Percentiles rank a stretch among this genome's conserved stretches.
Evolutionary conservation across 2,329 filamentous ascomycete species (phyloP).

Genomic region (Incumbomyces delicatus): DNA sequence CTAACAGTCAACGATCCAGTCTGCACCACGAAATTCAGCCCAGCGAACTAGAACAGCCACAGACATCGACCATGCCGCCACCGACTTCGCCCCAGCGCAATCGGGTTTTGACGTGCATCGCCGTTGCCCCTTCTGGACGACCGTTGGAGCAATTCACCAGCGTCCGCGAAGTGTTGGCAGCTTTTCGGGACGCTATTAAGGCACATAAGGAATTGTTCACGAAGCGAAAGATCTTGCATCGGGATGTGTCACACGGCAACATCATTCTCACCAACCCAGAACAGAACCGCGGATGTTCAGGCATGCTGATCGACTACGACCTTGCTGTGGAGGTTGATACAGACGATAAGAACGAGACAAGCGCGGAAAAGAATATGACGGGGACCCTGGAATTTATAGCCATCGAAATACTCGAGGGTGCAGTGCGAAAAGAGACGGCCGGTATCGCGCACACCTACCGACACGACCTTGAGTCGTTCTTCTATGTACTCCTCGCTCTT

Average conservation of each 20-base stretch:
- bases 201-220: constrained; percentile 30
- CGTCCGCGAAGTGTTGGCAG: constrained; percentile 26
- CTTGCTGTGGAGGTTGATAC: constrained; percentile 22
- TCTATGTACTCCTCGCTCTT: neutral
- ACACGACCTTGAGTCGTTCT: too few relatives aligned
- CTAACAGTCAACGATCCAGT: neutral
- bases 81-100: constrained; percentile 20
- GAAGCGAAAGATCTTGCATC: constrained; percentile 28
- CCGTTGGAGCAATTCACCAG: constrained; percentile 23
- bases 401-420: too few relatives aligned
- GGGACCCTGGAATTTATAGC: constrained; percentile 1
- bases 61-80: constrained; percentile 1
- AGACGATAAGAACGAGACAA: neutral
- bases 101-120: constrained; percentile 24
- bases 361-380: neutral
- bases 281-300: constrained; percentile 8
- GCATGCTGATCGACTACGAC: constrained; percentile 29
- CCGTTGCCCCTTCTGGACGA: constrained; percentile 24
- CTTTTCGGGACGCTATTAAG: constrained; percentile 28
- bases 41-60: constrained; percentile 1
- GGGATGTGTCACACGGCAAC: constrained; percentile 30
- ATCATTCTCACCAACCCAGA: constrained; percentile 27
- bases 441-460: too few relatives aligned
- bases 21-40: neutral
- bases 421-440: too few relatives aligned